Evolutionary conservation across 2,329 filamentous ascomycete species (phyloP), one percentile per base, ranked within the genome.

Genomic region (Diaporthe sp.): DNA sequence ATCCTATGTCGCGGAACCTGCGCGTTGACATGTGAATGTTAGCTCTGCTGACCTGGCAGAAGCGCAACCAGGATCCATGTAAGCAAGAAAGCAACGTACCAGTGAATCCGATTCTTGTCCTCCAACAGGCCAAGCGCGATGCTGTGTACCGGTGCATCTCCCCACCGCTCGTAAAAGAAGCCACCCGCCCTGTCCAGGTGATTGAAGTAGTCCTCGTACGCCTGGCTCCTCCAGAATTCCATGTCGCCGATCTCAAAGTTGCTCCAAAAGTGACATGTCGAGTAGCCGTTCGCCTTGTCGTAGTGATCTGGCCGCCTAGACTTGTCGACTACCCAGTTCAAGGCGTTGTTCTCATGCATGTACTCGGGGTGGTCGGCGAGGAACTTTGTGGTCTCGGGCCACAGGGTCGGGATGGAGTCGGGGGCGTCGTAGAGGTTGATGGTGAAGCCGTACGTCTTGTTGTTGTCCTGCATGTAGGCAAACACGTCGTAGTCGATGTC

Each of bases 131-230:
- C 97, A 55, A 99, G 85, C 0, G 95, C 97, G 80, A 99, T 95
- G 78, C 95, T 97, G 84, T 99, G 97, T 8, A 99, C 97, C 0
- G 97, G 97, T 2, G 97, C 97, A 87, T 99, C 97, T 13, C 97
- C 97, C 97, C 97, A 99, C 79, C 97, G 89, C 86, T 99, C 97
- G 82, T 99, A 99, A 84, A 98, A 99, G 90, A 99, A 99, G 33
- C 97, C 97, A 50, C 97, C 97, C 0, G 96, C 95, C 28, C 94
- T 91, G 84, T 99, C 97, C 45, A 99, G 89, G 83, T 98, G 95
- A 81, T 97, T 92, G 82, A 99, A 99, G 84, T 98, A 99, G 77
- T 97, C 95, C 82, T 97, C 94, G 82, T 99, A 99, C 60, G 91
- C 89, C 82, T 96, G 91, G 81, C 95, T 94, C 66, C 97, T 89